Evolutionary conservation across 768 basidiomycete genomes (phyloP).

Genomic region (Crassisporium funariophilum): DNA sequence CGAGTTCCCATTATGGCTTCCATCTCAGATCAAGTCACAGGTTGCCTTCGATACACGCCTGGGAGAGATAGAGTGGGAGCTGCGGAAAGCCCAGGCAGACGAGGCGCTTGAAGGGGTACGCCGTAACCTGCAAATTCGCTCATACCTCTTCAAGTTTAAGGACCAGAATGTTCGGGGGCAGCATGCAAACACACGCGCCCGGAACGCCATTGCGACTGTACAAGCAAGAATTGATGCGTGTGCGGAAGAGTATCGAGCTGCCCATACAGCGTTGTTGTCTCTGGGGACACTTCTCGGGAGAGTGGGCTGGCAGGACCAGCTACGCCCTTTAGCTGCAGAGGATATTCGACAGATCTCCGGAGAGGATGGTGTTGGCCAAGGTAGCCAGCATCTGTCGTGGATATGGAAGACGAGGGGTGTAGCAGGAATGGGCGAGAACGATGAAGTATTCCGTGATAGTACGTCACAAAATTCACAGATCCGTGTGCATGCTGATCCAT

Average conservation of each 20-base stretch:
- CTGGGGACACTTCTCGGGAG: not conserved
- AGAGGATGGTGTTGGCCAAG: not conserved
- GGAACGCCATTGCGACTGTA: slow-evolving; percentile 15
- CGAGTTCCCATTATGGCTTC: slow-evolving; percentile 25
- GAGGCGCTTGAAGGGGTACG: slow-evolving; percentile 25
- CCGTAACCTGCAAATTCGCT: slow-evolving; percentile 22
- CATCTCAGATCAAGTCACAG: slow-evolving; percentile 16
- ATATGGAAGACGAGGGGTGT: slow-evolving; percentile 13
- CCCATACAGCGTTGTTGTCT: slow-evolving; percentile 14
- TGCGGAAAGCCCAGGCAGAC: slow-evolving; percentile 25
- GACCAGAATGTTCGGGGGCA: slow-evolving; percentile 22
- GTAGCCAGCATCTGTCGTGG: slow-evolving; percentile 7
- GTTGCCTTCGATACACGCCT: slow-evolving; percentile 1
- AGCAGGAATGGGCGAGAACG: slow-evolving; percentile 9
- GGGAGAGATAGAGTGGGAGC: slow-evolving; percentile 18
- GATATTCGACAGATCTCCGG: slow-evolving; percentile 24
- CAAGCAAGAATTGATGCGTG: slow-evolving; percentile 16
- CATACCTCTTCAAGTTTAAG: slow-evolving; percentile 25
- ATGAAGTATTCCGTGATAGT: slow-evolving; percentile 12
- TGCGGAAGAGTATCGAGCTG: slow-evolving; percentile 19
- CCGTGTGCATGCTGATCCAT: not conserved
- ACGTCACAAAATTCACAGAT: too few species aligned
- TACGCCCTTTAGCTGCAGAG: slow-evolving; percentile 8
- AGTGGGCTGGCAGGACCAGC: slow-evolving; percentile 16
- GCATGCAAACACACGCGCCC: slow-evolving; percentile 24